A percentile compares a stretch with the other conserved stretches of the same genome.
phyloP scores from a whole-genome alignment of 2,329 filamentous ascomycete genomes.

The Aspergillus cejpii region DNA sequence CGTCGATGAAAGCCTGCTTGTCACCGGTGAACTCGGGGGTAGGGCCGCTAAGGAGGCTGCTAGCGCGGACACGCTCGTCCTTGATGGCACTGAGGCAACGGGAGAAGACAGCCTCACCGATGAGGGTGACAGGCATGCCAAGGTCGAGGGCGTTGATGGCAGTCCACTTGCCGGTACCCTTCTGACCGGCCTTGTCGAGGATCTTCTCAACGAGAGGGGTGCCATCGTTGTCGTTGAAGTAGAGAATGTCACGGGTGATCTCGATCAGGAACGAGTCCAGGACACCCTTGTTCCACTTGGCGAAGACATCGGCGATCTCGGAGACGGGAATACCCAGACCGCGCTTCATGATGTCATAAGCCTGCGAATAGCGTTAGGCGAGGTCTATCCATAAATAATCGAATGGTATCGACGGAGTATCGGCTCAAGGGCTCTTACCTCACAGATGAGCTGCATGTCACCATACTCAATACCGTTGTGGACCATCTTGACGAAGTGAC shows the following conservation, averaged over 20 bases:
- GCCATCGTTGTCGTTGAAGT: conserved; percentile 94
- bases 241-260: conserved; percentile 97
- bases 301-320: conserved; percentile 92
- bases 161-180: conserved; percentile 99
- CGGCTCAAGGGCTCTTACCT: conserved; percentile 72
- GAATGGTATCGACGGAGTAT: too few relatives aligned
- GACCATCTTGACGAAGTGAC: conserved; percentile 99
- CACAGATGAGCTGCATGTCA: conserved; percentile 99
- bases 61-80: conserved; percentile 79
- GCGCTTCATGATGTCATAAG: conserved; percentile 99
- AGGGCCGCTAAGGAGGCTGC: conserved; percentile 70
- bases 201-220: conserved; percentile 95
- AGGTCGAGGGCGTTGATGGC: conserved; percentile 98
- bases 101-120: conserved; percentile 92
- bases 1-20: conserved; percentile 87
- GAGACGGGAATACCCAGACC: conserved; percentile 81
- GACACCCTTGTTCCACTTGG: conserved; percentile 97
- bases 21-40: conserved; percentile 76
- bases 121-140: conserved; percentile 96
- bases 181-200: conserved; percentile 95
- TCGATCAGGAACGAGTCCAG: conserved; percentile 99
- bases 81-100: conserved; percentile 93
- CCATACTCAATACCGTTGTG: conserved; percentile 99
- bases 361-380: conserved; percentile 47
- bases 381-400: too few relatives aligned